phyloP scores from a whole-genome alignment of 345 rosid species.

The Arabis alpina region DNA sequence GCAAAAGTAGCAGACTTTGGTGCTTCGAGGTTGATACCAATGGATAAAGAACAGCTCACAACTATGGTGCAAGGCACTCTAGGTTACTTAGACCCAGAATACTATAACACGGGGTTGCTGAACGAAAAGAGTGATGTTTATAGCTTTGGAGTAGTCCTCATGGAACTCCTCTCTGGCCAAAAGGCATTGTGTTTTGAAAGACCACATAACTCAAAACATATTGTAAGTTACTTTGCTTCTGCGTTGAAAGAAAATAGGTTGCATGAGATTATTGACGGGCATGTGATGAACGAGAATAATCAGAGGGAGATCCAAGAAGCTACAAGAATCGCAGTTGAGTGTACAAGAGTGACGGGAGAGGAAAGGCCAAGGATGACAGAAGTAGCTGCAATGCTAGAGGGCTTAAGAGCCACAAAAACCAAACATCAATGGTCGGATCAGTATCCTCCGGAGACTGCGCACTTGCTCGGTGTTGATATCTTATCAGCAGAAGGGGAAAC shows the following conservation, averaged over 20 bases:
- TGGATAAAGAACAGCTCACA: slow-evolving; percentile 40
- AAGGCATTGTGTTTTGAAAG: slow-evolving; percentile 33
- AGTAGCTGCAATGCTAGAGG: slow-evolving; percentile 46
- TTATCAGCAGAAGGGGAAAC: neutral
- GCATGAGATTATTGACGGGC: slow-evolving; percentile 30
- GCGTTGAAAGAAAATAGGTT: slow-evolving; percentile 27
- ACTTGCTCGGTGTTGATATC: slow-evolving; percentile 8
- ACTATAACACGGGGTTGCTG: slow-evolving; percentile 29
- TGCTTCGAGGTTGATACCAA: slow-evolving; percentile 46
- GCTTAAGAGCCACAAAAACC: neutral
- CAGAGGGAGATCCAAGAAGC: slow-evolving; percentile 25
- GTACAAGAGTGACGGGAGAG: slow-evolving; percentile 40
- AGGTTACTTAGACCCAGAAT: slow-evolving; percentile 51
- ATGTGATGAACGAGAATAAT: slow-evolving; percentile 25
- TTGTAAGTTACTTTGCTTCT: slow-evolving; percentile 38
- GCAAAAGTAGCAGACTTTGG: slow-evolving; percentile 57
- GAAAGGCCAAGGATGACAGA: slow-evolving; percentile 45
- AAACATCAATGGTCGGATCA: slow-evolving; percentile 28
- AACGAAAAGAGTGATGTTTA: slow-evolving; percentile 56
- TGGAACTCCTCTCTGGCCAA: slow-evolving; percentile 38
- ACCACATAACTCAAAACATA: slow-evolving; percentile 29
- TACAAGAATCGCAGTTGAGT: slow-evolving; percentile 32
- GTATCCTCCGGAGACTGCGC: neutral
- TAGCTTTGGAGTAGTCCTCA: slow-evolving; percentile 52
- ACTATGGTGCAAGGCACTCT: slow-evolving; percentile 53